Percentiles rank a stretch among this genome's conserved stretches.
These are phyloP conservation scores for Alopecurus myosuroides DNA, from an alignment of 176 grass and related monocot genomes.

Conservation along the genomic window DNA sequence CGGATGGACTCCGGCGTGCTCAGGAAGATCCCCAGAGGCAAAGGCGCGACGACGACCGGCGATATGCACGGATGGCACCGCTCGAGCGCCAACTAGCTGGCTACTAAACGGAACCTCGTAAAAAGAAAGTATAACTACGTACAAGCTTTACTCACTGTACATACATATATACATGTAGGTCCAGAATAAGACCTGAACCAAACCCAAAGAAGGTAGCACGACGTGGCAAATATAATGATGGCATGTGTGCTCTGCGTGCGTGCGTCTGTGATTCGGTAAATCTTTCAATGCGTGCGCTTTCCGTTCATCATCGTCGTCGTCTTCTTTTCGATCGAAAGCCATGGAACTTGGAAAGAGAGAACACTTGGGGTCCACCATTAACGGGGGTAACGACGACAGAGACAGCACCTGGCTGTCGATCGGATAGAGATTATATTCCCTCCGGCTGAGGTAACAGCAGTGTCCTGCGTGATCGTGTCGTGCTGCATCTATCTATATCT, in stretches of 20 bases:
- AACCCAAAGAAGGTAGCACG: neutral
- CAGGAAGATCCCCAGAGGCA: conserved; percentile 62
- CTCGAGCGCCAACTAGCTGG: too few species aligned
- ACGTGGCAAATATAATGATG: neutral
- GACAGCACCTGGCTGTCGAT: neutral
- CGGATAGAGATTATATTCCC: conserved; percentile 23
- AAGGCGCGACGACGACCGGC: neutral
- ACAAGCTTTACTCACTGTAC: neutral
- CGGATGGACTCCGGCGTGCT: conserved; percentile 47
- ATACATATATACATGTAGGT: neutral
- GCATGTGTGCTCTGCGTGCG: too few species aligned
- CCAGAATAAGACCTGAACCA: neutral
- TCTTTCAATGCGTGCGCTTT: too few species aligned
- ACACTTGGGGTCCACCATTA: too few species aligned
- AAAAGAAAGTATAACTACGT: too few species aligned
- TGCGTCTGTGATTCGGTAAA: too few species aligned
- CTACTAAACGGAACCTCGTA: too few species aligned
- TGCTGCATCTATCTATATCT: too few species aligned
- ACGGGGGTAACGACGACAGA: too few species aligned
- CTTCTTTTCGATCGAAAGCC: neutral
- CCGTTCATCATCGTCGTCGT: too few species aligned
- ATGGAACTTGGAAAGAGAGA: neutral
- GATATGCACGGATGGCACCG: neutral
- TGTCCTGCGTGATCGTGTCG: neutral
- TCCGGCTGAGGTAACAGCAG: conserved; percentile 16